Base-by-base conservation (phyloP, 2,329 filamentous ascomycete species). In the Eutypa lata region DNA sequence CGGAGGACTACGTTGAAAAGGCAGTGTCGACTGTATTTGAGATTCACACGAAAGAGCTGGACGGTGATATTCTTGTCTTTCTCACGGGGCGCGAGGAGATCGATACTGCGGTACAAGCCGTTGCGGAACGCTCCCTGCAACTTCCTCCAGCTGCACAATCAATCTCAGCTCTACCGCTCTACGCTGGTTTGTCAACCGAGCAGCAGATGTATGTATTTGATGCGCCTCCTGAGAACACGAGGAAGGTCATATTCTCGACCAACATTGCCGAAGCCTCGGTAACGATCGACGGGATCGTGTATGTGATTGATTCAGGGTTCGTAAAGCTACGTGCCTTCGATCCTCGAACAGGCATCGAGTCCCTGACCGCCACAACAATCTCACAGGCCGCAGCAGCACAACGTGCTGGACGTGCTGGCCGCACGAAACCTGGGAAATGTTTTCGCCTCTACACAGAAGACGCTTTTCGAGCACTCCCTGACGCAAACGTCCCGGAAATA, bases 241-340 rank as follows among this genome's bases (percentile, higher is more conserved):
- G 94, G 42, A 97, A 97, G 67, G 89, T 97, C 38, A 89, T 99
- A 35, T 87, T 97, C 59, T 88, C 90, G 3, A 97, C 94, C 53
- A 97, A 97, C 67, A 97, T 97, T 58, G 91, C 94, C 13, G 94
- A 99, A 75, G 93, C 94, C 4, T 96, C 91, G 2, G 88, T 99
- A 43, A 97, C 94, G 16, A 95, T 97, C 52, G 87, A 94, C 50
- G 91, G 91, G 2, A 92, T 97, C 55, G 86, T 91, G 51, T 96
- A 90, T 65, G 93, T 99, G 6, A 76, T 97, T 48, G 94, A 99
- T 69, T 87, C 84, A 50, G 94, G 94, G 1, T 97, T 90, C 66
- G 91, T 95, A 59, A 97, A 97, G 69, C 76, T 96, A 19, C 84
- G 91, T 38, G 88, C 89, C 7, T 97, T 91, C 72, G 88, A 95